Conservation (phyloP, 306 rosid species). For the Sindora glabra region DNA sequence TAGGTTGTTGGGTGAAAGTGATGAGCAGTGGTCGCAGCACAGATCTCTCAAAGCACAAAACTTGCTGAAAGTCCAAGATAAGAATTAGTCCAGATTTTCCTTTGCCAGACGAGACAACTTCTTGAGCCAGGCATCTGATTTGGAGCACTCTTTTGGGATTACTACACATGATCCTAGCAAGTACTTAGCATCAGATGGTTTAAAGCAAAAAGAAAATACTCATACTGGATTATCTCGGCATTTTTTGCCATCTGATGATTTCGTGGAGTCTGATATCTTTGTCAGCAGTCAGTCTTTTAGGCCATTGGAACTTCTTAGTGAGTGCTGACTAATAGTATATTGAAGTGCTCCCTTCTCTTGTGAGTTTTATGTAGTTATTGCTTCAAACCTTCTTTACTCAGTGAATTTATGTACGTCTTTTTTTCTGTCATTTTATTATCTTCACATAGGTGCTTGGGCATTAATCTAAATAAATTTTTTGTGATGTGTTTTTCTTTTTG, state of each 20-base stretch:
- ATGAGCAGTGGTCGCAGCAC: constrained; percentile 24
- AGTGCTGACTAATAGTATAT: constrained; percentile 16
- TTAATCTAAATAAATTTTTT: no score
- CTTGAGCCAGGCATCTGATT: constrained; percentile 14
- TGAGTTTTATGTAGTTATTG: background rate
- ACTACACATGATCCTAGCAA: constrained; percentile 1
- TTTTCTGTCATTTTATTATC: background rate
- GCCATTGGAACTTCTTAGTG: constrained; percentile 19
- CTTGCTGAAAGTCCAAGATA: constrained; percentile 29
- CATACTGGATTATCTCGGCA: constrained; percentile 4
- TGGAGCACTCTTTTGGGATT: constrained; percentile 17
- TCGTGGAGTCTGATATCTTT: constrained; percentile 14
- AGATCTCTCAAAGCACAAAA: constrained; percentile 21
- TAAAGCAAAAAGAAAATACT: constrained; percentile 17
- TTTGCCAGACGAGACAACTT: constrained; percentile 40
- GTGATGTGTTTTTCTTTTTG: no score
- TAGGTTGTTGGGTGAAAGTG: constrained; percentile 36
- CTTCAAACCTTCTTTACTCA: background rate
- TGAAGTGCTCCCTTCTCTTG: background rate
- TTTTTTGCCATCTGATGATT: constrained; percentile 15
- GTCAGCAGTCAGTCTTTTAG: constrained; percentile 19
- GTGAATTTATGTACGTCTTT: background rate
- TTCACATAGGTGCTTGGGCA: no score
- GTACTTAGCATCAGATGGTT: constrained; percentile 14
- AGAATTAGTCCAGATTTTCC: constrained; percentile 44